Conservation (phyloP, 345 rosid species). For the Eutrema heterophyllum region DNA sequence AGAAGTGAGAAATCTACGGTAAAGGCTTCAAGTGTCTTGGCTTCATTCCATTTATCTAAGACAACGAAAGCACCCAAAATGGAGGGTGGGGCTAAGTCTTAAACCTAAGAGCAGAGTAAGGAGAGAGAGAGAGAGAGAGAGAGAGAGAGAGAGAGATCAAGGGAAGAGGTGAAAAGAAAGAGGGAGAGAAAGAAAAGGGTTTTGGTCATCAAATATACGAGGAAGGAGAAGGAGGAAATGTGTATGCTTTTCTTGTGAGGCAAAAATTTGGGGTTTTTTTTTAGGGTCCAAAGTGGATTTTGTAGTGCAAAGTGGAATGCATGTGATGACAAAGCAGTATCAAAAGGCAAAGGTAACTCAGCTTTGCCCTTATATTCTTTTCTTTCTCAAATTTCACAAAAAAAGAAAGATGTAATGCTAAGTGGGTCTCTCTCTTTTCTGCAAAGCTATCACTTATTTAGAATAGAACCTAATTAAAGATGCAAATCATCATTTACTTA, state of each 20-base stretch:
- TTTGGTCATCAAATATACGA: slow-evolving; percentile 29
- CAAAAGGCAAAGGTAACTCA: slow-evolving; percentile 76
- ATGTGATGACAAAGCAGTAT: slow-evolving; percentile 87
- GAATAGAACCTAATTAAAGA: slow-evolving; percentile 33
- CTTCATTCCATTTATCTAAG: slow-evolving; percentile 18
- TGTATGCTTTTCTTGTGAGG: slow-evolving; percentile 74
- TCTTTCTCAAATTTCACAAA: slow-evolving; percentile 42
- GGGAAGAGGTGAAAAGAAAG: slow-evolving; percentile 14
- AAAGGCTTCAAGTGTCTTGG: slow-evolving; percentile 25
- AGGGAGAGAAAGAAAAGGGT: slow-evolving; percentile 23
- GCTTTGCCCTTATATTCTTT: slow-evolving; percentile 47
- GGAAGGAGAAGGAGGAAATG: slow-evolving; percentile 28
- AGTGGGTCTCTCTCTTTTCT: slow-evolving; percentile 61
- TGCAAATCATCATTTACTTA: slow-evolving; percentile 33
- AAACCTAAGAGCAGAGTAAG: slow-evolving; percentile 13
- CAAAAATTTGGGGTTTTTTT: slow-evolving; percentile 27
- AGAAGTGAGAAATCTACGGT: background rate
- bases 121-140: background rate
- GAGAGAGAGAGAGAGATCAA: background rate
- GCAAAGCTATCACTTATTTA: slow-evolving; percentile 38
- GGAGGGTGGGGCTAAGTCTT: slow-evolving; percentile 8
- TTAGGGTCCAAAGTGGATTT: slow-evolving; percentile 67
- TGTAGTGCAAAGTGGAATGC: slow-evolving; percentile 94
- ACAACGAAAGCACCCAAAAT: slow-evolving; percentile 9
- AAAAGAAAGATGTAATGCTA: slow-evolving; percentile 29